These are phyloP conservation scores for Phoma sp. DNA, from an alignment of 2,329 filamentous ascomycete genomes.

Conservation along the genomic window DNA sequence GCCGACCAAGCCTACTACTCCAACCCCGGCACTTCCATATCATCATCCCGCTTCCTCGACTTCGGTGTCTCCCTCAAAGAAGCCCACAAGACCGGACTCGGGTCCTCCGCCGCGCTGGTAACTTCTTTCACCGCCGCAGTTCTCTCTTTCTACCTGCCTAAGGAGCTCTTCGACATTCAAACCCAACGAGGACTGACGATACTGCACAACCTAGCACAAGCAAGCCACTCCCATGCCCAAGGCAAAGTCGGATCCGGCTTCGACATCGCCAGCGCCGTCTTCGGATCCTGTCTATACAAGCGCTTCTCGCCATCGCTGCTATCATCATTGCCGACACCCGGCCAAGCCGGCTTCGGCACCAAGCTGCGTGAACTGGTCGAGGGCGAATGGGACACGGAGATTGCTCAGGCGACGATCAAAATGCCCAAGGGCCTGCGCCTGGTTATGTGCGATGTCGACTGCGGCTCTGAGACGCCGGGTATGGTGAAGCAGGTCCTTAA, in stretches of 20 bases:
- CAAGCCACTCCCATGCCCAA: slow-evolving; percentile 92
- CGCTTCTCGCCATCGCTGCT: slow-evolving; percentile 88
- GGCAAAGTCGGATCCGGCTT: slow-evolving; percentile 97
- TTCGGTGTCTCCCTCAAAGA: slow-evolving; percentile 78
- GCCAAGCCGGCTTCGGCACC: slow-evolving; percentile 70
- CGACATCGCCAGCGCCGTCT: slow-evolving; percentile 91
- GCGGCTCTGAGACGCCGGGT: slow-evolving; percentile 88
- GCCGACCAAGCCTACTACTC: slow-evolving; percentile 99
- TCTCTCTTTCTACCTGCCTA: slow-evolving; percentile 75
- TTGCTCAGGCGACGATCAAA: slow-evolving; percentile 71
- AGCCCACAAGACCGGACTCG: slow-evolving; percentile 94
- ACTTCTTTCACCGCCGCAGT: slow-evolving; percentile 83
- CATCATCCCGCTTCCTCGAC: slow-evolving; percentile 70
- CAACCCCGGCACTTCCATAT: slow-evolving; percentile 32
- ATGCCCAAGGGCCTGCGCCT: slow-evolving; percentile 78
- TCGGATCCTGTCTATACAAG: slow-evolving; percentile 87
- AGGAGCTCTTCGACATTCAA: slow-evolving; percentile 62
- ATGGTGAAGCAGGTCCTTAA: slow-evolving; percentile 93
- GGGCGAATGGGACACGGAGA: slow-evolving; percentile 78
- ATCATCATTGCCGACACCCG: slow-evolving; percentile 70
- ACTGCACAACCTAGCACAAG: slow-evolving; percentile 93
- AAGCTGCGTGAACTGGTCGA: slow-evolving; percentile 72
- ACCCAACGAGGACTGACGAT: slow-evolving; percentile 63
- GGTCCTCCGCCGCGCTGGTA: slow-evolving; percentile 92
- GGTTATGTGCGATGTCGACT: slow-evolving; percentile 95